A percentile compares a stretch with the other conserved stretches of the same genome.
phyloP scores from a whole-genome alignment of 2,329 filamentous ascomycete species.

The Paracoccidioides brasiliensis region DNA sequence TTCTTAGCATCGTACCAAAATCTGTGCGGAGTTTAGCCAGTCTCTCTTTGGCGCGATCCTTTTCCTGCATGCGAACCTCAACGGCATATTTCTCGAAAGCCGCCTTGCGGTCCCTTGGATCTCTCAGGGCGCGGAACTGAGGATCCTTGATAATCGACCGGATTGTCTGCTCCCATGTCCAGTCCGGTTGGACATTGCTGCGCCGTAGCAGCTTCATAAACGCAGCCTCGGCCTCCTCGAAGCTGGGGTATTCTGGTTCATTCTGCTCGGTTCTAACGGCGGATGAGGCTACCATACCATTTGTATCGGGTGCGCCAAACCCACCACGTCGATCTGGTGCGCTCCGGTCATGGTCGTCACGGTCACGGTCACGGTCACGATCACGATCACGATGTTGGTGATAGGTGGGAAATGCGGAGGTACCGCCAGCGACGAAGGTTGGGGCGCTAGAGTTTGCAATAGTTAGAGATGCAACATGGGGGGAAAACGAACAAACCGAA shows the following conservation, averaged over 20 bases:
- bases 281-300: slow-evolving; percentile 26
- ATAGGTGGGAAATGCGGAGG: slow-evolving; percentile 27
- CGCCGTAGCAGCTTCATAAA: slow-evolving; percentile 84
- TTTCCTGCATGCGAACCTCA: slow-evolving; percentile 81
- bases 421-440: slow-evolving; percentile 48
- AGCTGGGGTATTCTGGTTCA: slow-evolving; percentile 64
- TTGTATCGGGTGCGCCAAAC: slow-evolving; percentile 30
- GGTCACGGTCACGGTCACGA: slow-evolving; percentile 39
- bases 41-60: slow-evolving; percentile 86
- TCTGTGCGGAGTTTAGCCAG: slow-evolving; percentile 82
- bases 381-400: slow-evolving; percentile 36
- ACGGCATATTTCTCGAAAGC: slow-evolving; percentile 93
- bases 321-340: slow-evolving; percentile 35
- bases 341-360: slow-evolving; percentile 36
- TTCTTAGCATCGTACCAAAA: slow-evolving; percentile 90
- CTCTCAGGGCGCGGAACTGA: slow-evolving; percentile 84
- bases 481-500: slow-evolving; percentile 3
- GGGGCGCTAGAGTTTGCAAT: slow-evolving; percentile 25
- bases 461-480: slow-evolving; percentile 14
- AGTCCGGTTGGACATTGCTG: slow-evolving; percentile 76
- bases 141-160: slow-evolving; percentile 76
- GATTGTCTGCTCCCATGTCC: slow-evolving; percentile 84
- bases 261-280: slow-evolving; percentile 31
- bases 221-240: slow-evolving; percentile 82
- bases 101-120: slow-evolving; percentile 76